Conservation (phyloP, 331 rosid species). For the Pyrus hybrid region DNA sequence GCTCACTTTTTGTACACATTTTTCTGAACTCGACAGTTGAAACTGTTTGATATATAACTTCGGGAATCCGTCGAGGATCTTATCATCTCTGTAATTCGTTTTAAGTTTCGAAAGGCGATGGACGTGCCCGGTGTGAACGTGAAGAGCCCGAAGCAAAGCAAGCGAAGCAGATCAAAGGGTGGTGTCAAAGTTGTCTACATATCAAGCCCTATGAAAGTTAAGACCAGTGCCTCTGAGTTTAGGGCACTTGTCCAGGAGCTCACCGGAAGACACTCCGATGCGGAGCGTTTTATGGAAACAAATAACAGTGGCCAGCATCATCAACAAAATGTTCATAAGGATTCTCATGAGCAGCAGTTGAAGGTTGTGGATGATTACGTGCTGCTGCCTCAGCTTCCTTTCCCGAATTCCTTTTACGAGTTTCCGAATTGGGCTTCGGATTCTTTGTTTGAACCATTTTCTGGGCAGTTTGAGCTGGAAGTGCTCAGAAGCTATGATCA, state of each 20-base stretch:
- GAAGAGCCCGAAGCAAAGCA: conserved; percentile 30
- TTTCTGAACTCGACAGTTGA: too few relatives aligned
- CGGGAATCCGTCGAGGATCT: background rate
- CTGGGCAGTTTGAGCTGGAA: conserved; percentile 1
- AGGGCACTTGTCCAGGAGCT: conserved; percentile 88
- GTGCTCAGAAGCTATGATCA: conserved; percentile 4
- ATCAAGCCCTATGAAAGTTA: conserved; percentile 76
- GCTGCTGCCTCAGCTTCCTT: conserved; percentile 1
- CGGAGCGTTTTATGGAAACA: conserved; percentile 36
- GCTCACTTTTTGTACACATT: background rate
- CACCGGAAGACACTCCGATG: conserved; percentile 75
- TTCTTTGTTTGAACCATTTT: background rate
- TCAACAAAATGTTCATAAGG: background rate
- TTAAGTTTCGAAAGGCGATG: background rate
- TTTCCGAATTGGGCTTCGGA: background rate
- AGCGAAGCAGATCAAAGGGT: conserved; percentile 23
- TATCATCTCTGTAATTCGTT: background rate
- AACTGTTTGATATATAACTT: background rate
- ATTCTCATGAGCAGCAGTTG: conserved; percentile 1
- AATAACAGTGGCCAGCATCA: background rate
- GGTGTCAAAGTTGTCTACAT: conserved; percentile 69
- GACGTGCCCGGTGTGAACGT: conserved; percentile 21
- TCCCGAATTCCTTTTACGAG: background rate
- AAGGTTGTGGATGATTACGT: background rate
- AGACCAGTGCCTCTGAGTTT: conserved; percentile 66